Percentiles rank a stretch among this genome's conserved stretches.
Conservation (phyloP, 805 yeast species). For the Wickerhamomyces bisporus region DNA sequence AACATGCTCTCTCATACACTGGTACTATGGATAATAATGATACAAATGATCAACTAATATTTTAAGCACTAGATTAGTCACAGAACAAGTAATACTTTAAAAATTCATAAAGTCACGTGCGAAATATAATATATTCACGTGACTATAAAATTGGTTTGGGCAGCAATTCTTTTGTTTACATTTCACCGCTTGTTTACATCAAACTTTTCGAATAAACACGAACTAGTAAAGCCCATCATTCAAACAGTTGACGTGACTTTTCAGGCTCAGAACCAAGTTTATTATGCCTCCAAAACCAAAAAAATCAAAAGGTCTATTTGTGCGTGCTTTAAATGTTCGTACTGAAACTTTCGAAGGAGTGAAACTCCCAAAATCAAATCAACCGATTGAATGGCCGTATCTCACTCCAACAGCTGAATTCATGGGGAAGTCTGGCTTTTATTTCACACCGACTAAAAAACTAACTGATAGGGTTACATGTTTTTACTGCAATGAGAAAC, state of each 20-base stretch:
- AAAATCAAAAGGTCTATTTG: background rate
- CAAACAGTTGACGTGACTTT: too few relatives aligned
- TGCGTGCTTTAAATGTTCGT: slow-evolving; percentile 5
- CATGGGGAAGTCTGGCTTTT: slow-evolving; percentile 59
- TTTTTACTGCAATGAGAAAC: slow-evolving; percentile 46
- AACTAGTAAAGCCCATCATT: too few relatives aligned
- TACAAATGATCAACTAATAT: too few relatives aligned
- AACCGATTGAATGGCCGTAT: slow-evolving; percentile 22
- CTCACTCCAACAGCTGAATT: slow-evolving; percentile 24
- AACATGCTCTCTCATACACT: too few relatives aligned
- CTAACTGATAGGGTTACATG: slow-evolving; percentile 53
- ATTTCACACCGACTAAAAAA: slow-evolving; percentile 49
- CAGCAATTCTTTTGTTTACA: background rate
- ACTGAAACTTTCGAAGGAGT: slow-evolving; percentile 11
- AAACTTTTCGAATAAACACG: background rate
- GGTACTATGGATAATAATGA: too few relatives aligned
- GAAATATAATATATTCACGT: too few relatives aligned
- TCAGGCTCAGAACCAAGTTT: too few relatives aligned
- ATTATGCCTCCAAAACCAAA: background rate
- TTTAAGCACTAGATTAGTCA: too few relatives aligned
- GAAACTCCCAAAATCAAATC: slow-evolving; percentile 11
- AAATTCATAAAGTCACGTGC: too few relatives aligned
- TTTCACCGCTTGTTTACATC: background rate
- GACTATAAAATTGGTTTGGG: background rate
- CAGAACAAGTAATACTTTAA: too few relatives aligned